Conservation (phyloP, 805 yeast genomes). For the Spathaspora arborariae region DNA sequence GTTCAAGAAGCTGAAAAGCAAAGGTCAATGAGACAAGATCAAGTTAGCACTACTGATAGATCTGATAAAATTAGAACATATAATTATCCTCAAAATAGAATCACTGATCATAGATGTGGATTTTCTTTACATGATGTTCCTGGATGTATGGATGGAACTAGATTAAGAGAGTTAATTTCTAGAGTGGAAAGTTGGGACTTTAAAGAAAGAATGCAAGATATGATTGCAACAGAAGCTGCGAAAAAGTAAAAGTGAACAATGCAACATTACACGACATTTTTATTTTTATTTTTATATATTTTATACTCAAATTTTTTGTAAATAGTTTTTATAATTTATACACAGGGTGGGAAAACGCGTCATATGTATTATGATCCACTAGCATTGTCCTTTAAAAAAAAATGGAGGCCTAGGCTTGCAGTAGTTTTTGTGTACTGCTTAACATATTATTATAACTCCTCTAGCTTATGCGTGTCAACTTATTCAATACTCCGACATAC, state of each 20-base stretch:
- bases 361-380: background rate
- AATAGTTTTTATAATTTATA: background rate
- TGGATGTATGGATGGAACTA: constrained; percentile 37
- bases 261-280: too few relatives aligned
- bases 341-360: background rate
- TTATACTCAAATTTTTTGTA: background rate
- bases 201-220: constrained; percentile 28
- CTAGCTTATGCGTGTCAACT: too few relatives aligned
- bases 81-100: constrained; percentile 86
- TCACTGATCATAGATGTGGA: constrained; percentile 92
- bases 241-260: background rate
- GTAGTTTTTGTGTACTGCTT: background rate
- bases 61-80: constrained; percentile 93
- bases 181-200: constrained; percentile 36
- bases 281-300: too few relatives aligned
- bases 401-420: background rate
- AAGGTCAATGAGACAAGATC: constrained; percentile 65
- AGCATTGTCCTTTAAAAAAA: background rate
- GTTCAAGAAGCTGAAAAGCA: constrained; percentile 62
- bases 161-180: constrained; percentile 32
- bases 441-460: too few relatives aligned
- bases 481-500: too few relatives aligned
- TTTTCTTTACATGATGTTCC: constrained; percentile 68
- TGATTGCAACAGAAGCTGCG: constrained; percentile 10
- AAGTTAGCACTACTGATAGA: constrained; percentile 84